A percentile compares a stretch with the other conserved stretches of the same genome.
Evolutionary conservation across 2,329 filamentous ascomycete species (phyloP).

Genomic region (Orbilia quercus): DNA sequence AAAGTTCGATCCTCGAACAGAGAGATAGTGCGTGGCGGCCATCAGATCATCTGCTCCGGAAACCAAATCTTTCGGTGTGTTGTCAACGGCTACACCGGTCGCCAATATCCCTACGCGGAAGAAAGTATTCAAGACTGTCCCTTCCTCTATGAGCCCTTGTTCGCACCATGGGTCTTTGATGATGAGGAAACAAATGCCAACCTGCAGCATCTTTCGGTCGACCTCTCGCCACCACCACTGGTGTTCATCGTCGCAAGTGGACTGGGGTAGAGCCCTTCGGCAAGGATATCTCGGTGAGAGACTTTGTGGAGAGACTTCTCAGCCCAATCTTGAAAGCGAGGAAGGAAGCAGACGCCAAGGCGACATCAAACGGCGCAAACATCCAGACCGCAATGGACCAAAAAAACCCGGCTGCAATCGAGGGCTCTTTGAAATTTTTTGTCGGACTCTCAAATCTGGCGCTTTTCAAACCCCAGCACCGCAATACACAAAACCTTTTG

Average conservation of each 20-base stretch:
- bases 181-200: not conserved
- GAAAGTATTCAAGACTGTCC: not conserved
- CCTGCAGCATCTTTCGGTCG: not conserved
- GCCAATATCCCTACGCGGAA: constrained; percentile 6
- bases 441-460: not conserved
- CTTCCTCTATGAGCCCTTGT: constrained; percentile 16
- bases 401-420: not conserved
- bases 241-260: constrained; percentile 2
- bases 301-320: constrained; percentile 17
- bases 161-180: constrained; percentile 6
- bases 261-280: constrained; percentile 8
- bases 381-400: not conserved
- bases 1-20: constrained; percentile 9
- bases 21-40: not conserved
- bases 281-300: constrained; percentile 7
- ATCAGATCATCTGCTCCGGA: constrained; percentile 1
- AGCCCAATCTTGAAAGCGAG: constrained; percentile 10
- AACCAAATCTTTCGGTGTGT: constrained; percentile 11
- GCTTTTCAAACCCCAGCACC: not conserved
- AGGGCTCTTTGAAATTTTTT: constrained; percentile 9
- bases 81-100: not conserved
- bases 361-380: not conserved
- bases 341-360: not conserved
- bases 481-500: no score
- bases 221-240: not conserved